These are phyloP conservation scores for Suillus luteus DNA, from an alignment of 768 basidiomycete species.

Conservation along the genomic window DNA sequence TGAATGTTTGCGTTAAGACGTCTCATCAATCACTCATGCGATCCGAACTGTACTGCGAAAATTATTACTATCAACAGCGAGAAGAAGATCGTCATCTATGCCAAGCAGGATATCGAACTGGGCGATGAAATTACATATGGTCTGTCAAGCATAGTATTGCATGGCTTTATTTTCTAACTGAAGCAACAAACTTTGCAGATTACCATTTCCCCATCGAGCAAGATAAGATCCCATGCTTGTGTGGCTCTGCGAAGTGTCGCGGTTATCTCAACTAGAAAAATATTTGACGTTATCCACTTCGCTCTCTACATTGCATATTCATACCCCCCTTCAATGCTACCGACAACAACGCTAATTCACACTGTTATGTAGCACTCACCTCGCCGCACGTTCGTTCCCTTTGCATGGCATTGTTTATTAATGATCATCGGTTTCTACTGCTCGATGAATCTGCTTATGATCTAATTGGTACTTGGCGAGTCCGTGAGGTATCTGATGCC, in stretches of 20 bases:
- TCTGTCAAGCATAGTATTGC: conserved; percentile 40
- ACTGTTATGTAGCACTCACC: conserved; percentile 35
- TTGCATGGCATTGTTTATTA: conserved; percentile 16
- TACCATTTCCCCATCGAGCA: conserved; percentile 99
- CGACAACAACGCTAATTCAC: conserved; percentile 20
- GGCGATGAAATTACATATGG: conserved; percentile 99
- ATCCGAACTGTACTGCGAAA: conserved; percentile 90
- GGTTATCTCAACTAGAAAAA: conserved; percentile 88
- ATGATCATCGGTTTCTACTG: conserved; percentile 9
- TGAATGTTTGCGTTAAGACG: conserved; percentile 54
- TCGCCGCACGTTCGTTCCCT: conserved; percentile 25
- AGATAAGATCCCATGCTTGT: conserved; percentile 94
- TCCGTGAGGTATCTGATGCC: background rate
- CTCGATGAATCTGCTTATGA: background rate
- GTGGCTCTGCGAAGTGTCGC: conserved; percentile 88
- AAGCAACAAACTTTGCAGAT: conserved; percentile 49
- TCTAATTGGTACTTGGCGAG: background rate
- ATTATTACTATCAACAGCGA: conserved; percentile 89
- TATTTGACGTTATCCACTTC: conserved; percentile 10
- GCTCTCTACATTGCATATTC: conserved; percentile 15
- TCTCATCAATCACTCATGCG: conserved; percentile 97
- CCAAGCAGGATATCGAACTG: conserved; percentile 92
- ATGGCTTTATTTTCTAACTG: background rate
- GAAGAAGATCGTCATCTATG: conserved; percentile 99
- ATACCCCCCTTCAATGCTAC: conserved; percentile 15